Evolutionary conservation across 352 stramenopile species (phyloP).

Genomic region (Phytophthora cactorum): DNA sequence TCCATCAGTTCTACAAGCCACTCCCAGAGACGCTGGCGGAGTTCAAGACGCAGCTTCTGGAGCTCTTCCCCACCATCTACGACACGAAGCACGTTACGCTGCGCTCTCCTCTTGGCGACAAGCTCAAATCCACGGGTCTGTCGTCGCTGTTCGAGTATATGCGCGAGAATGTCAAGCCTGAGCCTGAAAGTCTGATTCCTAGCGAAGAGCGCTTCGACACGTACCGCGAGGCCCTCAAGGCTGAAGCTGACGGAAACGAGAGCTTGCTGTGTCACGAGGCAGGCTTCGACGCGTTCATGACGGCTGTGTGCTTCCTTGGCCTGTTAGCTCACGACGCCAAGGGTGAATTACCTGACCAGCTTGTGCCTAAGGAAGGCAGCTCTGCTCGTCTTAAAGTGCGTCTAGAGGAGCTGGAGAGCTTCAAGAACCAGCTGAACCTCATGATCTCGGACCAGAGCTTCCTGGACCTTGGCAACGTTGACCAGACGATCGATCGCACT

Average conservation of each 20-base stretch:
- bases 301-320: slow-evolving; percentile 76
- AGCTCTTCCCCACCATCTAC: slow-evolving; percentile 79
- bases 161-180: slow-evolving; percentile 65
- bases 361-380: slow-evolving; percentile 31
- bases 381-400: slow-evolving; percentile 43
- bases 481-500: slow-evolving; percentile 71
- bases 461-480: slow-evolving; percentile 57
- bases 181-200: slow-evolving; percentile 60
- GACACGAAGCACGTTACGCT: slow-evolving; percentile 82
- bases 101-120: slow-evolving; percentile 54
- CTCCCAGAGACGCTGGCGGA: slow-evolving; percentile 71
- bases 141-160: slow-evolving; percentile 82
- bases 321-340: slow-evolving; percentile 65
- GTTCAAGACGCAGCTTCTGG: slow-evolving; percentile 73
- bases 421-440: slow-evolving; percentile 81
- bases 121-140: slow-evolving; percentile 68
- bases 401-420: slow-evolving; percentile 51
- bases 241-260: slow-evolving; percentile 49
- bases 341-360: slow-evolving; percentile 47
- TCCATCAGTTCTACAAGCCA: slow-evolving; percentile 83
- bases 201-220: slow-evolving; percentile 61
- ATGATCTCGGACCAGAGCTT: slow-evolving; percentile 80
- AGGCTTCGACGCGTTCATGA: slow-evolving; percentile 90
- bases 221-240: slow-evolving; percentile 67
- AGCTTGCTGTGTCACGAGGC: slow-evolving; percentile 81